Percentiles rank a stretch among this genome's conserved stretches.
Evolutionary conservation across 441 rosid species (phyloP).

Genomic region (Syzygium syzygioides): DNA sequence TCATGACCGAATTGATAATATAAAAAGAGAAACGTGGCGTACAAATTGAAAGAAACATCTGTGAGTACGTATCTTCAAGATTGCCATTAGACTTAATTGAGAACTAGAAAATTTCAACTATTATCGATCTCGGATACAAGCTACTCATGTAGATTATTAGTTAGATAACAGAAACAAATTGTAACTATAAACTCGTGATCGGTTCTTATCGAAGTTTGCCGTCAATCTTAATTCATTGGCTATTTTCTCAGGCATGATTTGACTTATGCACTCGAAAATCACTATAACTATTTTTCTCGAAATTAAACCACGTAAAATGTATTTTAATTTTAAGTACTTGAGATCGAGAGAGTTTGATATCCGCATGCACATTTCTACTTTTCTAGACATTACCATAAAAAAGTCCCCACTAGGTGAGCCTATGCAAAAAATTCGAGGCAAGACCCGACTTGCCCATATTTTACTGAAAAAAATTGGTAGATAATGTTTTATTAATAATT

Average conservation of each 20-base stretch:
- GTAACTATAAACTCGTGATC: not conserved
- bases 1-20: too few relatives aligned
- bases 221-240: not conserved
- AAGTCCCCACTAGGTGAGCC: not conserved
- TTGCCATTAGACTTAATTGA: not conserved
- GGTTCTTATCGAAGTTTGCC: not conserved
- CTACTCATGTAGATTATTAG: not conserved
- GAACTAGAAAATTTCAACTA: not conserved
- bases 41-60: not conserved
- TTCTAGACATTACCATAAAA: not conserved
- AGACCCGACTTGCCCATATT: not conserved
- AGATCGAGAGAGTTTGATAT: not conserved
- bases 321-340: not conserved
- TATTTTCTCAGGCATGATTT: not conserved
- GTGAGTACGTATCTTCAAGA: not conserved
- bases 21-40: not conserved
- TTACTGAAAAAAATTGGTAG: not conserved
- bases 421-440: not conserved
- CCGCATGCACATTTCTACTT: not conserved
- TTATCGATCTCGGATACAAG: not conserved
- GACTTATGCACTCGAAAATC: not conserved
- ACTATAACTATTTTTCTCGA: not conserved
- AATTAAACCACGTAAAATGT: not conserved
- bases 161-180: too few relatives aligned
- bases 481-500: not conserved